Evolutionary conservation across 148 eudicot genomes (phyloP).

Genomic region (Euryodendron excelsum): DNA sequence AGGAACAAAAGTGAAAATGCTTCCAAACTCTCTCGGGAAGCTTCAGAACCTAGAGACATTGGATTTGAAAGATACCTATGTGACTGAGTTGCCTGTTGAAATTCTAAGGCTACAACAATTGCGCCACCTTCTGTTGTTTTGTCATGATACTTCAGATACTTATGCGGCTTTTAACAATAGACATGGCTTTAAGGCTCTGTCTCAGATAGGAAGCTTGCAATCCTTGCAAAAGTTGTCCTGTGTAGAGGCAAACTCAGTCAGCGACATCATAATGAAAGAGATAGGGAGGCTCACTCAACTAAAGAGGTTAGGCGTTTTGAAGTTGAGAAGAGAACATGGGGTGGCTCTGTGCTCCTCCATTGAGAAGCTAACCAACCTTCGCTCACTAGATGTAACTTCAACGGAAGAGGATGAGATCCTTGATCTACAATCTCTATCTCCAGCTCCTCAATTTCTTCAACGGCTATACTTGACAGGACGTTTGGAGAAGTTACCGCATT

Average conservation of each 20-base stretch:
- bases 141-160: neutral
- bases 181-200: constrained; percentile 4
- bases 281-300: neutral
- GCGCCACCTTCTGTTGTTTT: neutral
- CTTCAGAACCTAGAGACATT: constrained; percentile 15
- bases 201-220: neutral
- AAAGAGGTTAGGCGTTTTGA: neutral
- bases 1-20: neutral
- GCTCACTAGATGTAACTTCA: neutral
- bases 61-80: neutral
- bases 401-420: neutral
- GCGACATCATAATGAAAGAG: neutral
- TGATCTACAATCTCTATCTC: neutral
- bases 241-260: neutral
- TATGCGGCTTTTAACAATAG: neutral
- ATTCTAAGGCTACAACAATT: constrained; percentile 12
- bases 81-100: constrained; percentile 12
- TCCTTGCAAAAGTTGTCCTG: neutral
- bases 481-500: constrained; percentile 1
- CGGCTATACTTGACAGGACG: neutral
- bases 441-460: neutral
- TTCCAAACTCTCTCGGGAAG: constrained; percentile 3
- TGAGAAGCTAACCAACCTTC: neutral
- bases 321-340: neutral
- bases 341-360: neutral